Percentiles rank a stretch among this genome's conserved stretches.
These are phyloP conservation scores for Kluyveromyces starmeri DNA, from an alignment of 805 yeast genomes.

Conservation along the genomic window DNA sequence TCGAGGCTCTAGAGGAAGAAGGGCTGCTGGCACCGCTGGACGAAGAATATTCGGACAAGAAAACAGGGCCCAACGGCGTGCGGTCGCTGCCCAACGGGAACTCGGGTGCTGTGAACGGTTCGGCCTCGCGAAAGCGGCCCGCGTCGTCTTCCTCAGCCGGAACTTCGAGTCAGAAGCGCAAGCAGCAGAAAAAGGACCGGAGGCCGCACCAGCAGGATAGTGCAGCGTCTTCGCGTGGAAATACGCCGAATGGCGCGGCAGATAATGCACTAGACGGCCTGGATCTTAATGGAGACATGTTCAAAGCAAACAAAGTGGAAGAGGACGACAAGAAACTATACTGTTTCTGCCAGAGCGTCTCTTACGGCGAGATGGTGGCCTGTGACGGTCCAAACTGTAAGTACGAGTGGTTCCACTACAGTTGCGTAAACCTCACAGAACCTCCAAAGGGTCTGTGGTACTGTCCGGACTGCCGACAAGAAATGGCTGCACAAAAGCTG, in stretches of 20 bases:
- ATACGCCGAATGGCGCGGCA: conserved; percentile 7
- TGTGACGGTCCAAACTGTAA: conserved; percentile 88
- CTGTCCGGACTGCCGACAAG: conserved; percentile 69
- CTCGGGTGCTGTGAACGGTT: conserved; percentile 10
- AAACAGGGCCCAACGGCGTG: conserved; percentile 14
- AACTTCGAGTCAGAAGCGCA: conserved; percentile 14
- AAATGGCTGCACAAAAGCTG: conserved; percentile 25
- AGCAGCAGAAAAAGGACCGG: conserved; percentile 12
- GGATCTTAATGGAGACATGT: conserved; percentile 29
- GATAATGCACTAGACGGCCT: conserved; percentile 16
- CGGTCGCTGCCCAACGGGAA: conserved; percentile 17
- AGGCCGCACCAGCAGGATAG: conserved; percentile 3
- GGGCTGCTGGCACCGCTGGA: conserved; percentile 63
- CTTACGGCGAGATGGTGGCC: conserved; percentile 94
- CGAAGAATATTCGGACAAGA: conserved; percentile 36
- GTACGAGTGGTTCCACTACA: conserved; percentile 94
- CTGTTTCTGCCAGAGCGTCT: conserved; percentile 89
- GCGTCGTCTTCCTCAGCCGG: conserved; percentile 5
- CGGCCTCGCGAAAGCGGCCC: conserved; percentile 2
- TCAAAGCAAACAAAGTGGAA: conserved; percentile 30
- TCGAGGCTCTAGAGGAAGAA: conserved; percentile 65
- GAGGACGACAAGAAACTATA: conserved; percentile 64
- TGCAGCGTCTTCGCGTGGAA: conserved; percentile 2
- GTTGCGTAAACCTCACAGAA: conserved; percentile 79
- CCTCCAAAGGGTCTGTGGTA: conserved; percentile 95